A percentile compares a stretch with the other conserved stretches of the same genome.
Evolutionary conservation across 331 rosid genomes (phyloP).

Genomic region (Quercus lobata): DNA sequence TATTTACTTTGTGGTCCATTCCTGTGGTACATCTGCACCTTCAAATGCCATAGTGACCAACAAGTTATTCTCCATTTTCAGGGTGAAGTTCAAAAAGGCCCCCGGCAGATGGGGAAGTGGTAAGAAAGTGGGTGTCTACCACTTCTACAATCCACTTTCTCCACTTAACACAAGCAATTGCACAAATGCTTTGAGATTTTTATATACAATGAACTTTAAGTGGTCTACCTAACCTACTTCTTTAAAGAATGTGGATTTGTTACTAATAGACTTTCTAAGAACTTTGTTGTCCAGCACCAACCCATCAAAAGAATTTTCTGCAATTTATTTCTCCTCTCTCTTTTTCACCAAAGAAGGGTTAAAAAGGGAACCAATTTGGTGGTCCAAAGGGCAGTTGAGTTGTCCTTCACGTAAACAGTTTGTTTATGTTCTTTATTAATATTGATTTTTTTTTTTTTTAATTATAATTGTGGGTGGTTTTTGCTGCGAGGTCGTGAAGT

Average conservation of each 20-base stretch:
- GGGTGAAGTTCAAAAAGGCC: constrained; percentile 5
- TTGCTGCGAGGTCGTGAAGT: constrained; percentile 6
- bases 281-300: constrained; percentile 20
- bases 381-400: constrained; percentile 19
- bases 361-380: constrained; percentile 20
- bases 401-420: background rate
- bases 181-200: constrained; percentile 13
- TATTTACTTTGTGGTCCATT: background rate
- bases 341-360: constrained; percentile 1
- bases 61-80: constrained; percentile 10
- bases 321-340: constrained; percentile 11
- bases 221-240: constrained; percentile 26
- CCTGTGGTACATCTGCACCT: constrained; percentile 9
- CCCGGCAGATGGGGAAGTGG: constrained; percentile 10
- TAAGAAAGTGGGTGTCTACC: constrained; percentile 30
- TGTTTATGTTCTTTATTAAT: background rate
- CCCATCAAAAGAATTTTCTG: constrained; percentile 12
- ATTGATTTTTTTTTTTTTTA: background rate
- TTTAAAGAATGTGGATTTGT: constrained; percentile 21
- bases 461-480: background rate
- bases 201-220: constrained; percentile 11
- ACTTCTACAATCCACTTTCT: constrained; percentile 26
- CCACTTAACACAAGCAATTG: constrained; percentile 22
- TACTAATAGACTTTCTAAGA: constrained; percentile 21
- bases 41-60: constrained; percentile 4